A percentile compares a stretch with the other conserved stretches of the same genome.
Evolutionary conservation across 108 stramenopile genomes (phyloP).

Genomic region (Conticribra weissflogii): DNA sequence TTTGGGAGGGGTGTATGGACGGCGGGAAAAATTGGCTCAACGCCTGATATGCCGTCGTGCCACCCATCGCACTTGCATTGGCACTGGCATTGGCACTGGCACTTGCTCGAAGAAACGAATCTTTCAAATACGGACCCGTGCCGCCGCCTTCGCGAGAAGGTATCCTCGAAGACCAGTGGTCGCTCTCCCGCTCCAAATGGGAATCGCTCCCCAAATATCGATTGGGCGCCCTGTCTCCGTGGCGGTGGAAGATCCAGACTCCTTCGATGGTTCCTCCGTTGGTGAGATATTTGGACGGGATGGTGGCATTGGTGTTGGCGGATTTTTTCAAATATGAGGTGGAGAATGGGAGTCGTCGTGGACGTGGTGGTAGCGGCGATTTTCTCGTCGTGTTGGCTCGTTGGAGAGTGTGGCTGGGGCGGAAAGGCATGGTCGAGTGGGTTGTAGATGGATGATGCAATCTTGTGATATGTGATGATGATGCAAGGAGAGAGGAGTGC

Average conservation of each 20-base stretch:
- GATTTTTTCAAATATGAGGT: too few relatives aligned
- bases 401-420: too few relatives aligned
- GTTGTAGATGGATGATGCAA: too few relatives aligned
- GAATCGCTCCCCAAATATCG: constrained; percentile 47
- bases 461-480: too few relatives aligned
- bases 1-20: constrained; percentile 45
- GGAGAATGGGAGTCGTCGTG: too few relatives aligned
- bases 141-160: constrained; percentile 41
- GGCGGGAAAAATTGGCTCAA: constrained; percentile 54
- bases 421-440: too few relatives aligned
- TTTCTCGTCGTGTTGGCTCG: too few relatives aligned
- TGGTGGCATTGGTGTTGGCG: background rate
- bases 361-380: too few relatives aligned
- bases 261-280: constrained; percentile 62
- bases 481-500: too few relatives aligned
- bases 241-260: constrained; percentile 77
- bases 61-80: constrained; percentile 7
- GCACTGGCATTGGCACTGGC: constrained; percentile 9
- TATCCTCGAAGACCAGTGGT: constrained; percentile 62
- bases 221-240: constrained; percentile 77
- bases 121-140: background rate
- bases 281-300: constrained; percentile 7
- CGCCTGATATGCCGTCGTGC: constrained; percentile 3
- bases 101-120: constrained; percentile 1
- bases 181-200: constrained; percentile 46